Conservation (phyloP, 345 rosid genomes). For the Syzygium oleosum region DNA sequence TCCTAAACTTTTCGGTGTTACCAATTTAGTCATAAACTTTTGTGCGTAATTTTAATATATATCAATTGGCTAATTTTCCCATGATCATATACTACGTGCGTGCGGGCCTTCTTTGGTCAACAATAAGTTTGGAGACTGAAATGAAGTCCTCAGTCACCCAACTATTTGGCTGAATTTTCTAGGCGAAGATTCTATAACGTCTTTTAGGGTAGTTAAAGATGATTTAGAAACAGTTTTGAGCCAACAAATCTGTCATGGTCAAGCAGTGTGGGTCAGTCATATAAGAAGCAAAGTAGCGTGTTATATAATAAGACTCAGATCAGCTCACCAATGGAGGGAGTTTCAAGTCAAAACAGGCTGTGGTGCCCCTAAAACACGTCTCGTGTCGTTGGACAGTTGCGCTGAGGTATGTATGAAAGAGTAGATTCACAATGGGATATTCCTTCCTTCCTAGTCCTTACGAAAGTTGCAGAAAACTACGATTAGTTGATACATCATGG, state of each 20-base stretch:
- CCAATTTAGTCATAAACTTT: too few species aligned
- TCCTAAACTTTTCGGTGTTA: neutral
- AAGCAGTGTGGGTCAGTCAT: neutral
- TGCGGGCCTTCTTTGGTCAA: neutral
- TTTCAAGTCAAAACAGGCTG: neutral
- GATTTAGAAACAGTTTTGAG: neutral
- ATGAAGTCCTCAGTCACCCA: neutral
- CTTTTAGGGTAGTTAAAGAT: neutral
- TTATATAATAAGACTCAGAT: neutral
- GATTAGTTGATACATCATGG: neutral
- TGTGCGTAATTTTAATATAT: too few species aligned
- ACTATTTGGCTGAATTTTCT: neutral
- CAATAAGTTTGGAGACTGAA: neutral
- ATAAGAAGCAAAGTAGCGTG: neutral
- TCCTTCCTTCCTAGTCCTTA: neutral
- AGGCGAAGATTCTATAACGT: neutral
- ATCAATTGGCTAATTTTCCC: neutral
- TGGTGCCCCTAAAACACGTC: neutral
- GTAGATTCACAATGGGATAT: neutral
- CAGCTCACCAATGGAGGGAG: neutral
- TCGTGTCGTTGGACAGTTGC: neutral
- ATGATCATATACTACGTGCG: neutral
- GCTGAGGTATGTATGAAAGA: neutral
- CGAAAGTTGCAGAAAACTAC: neutral
- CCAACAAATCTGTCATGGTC: rapidly evolving